phyloP scores from a whole-genome alignment of 306 rosid species.

The Arachis stenosperma region DNA sequence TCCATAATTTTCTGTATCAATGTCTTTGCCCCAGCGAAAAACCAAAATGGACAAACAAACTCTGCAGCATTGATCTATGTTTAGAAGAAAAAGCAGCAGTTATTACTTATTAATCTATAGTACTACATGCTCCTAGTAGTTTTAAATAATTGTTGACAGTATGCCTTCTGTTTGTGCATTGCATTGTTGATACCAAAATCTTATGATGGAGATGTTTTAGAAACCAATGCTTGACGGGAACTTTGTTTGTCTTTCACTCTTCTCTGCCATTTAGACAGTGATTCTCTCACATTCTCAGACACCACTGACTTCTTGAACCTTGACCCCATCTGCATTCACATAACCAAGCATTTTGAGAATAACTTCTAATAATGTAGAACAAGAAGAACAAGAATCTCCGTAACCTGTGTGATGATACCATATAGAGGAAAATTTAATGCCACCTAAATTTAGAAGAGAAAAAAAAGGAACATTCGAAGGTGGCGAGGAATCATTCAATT shows the following conservation, averaged over 20 bases:
- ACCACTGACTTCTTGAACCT: constrained; percentile 71
- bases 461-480: too few relatives aligned
- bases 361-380: neutral
- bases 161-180: too few relatives aligned
- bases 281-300: constrained; percentile 68
- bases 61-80: constrained; percentile 72
- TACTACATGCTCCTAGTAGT: constrained; percentile 14
- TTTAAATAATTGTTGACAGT: constrained; percentile 4
- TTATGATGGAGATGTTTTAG: too few relatives aligned
- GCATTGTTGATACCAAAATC: too few relatives aligned
- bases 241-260: too few relatives aligned
- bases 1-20: constrained; percentile 78
- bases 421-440: constrained; percentile 67
- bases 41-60: constrained; percentile 81
- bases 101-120: constrained; percentile 31
- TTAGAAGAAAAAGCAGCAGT: constrained; percentile 4
- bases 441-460: too few relatives aligned
- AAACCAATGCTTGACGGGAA: too few relatives aligned
- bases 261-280: constrained; percentile 39
- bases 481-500: too few relatives aligned
- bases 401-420: constrained; percentile 78
- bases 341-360: constrained; percentile 1
- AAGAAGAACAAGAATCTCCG: constrained; percentile 25
- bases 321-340: constrained; percentile 77
- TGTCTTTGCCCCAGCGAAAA: constrained; percentile 67